These are phyloP conservation scores for Komagataella ulmi DNA, from an alignment of 805 yeast species.

Conservation along the genomic window DNA sequence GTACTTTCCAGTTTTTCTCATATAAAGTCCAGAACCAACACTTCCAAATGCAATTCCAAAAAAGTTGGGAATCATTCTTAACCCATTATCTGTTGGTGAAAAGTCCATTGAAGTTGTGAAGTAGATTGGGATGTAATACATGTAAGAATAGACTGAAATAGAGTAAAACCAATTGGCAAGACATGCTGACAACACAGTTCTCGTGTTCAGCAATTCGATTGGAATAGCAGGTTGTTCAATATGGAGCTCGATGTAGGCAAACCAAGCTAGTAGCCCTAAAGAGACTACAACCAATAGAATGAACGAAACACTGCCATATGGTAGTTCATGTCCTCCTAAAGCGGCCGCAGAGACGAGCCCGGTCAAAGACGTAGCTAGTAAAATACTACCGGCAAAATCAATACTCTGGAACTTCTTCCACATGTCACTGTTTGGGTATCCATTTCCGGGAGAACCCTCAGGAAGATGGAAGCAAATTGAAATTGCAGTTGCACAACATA, in stretches of 20 bases:
- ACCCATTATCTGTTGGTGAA: slow-evolving; percentile 43
- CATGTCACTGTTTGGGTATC: slow-evolving; percentile 29
- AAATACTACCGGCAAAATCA: slow-evolving; percentile 52
- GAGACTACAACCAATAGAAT: slow-evolving; percentile 19
- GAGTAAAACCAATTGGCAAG: slow-evolving; percentile 59
- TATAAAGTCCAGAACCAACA: slow-evolving; percentile 46
- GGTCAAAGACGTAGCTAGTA: slow-evolving; percentile 45
- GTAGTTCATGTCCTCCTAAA: slow-evolving; percentile 43
- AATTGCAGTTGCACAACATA: slow-evolving; percentile 25
- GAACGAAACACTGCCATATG: slow-evolving; percentile 31
- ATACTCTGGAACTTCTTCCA: slow-evolving; percentile 39
- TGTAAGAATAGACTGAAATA: slow-evolving; percentile 48
- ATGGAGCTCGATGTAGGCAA: slow-evolving; percentile 36
- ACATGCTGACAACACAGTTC: slow-evolving; percentile 54
- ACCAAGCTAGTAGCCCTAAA: slow-evolving; percentile 19
- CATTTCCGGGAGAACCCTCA: slow-evolving; percentile 37
- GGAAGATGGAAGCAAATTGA: slow-evolving; percentile 24
- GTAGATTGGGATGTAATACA: slow-evolving; percentile 63
- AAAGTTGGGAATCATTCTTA: slow-evolving; percentile 43
- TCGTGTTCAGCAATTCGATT: slow-evolving; percentile 36
- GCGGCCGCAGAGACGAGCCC: slow-evolving; percentile 54
- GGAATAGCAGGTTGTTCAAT: slow-evolving; percentile 57
- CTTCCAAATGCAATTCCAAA: slow-evolving; percentile 55
- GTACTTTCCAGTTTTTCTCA: slow-evolving; percentile 56
- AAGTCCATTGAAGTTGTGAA: slow-evolving; percentile 40